phyloP scores from a whole-genome alignment of 352 stramenopile species.

The Thalassiosira mediterranea region DNA sequence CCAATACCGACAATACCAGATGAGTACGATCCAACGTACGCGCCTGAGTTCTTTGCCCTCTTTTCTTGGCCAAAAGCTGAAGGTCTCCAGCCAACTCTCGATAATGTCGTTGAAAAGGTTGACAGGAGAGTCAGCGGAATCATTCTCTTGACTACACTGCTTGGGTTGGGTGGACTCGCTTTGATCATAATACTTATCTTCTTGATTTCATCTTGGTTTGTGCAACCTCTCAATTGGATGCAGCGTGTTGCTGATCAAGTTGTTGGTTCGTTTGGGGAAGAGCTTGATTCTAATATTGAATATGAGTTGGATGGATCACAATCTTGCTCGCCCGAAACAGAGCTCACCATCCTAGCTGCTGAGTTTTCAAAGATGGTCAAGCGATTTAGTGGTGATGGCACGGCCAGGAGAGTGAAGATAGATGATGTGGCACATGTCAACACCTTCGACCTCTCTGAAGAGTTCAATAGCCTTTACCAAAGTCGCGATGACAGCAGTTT shows the following conservation, averaged over 20 bases:
- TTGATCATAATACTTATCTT: conserved; percentile 50
- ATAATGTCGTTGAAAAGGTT: conserved; percentile 42
- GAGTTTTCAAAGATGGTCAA: conserved; percentile 57
- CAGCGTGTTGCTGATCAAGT: conserved; percentile 40
- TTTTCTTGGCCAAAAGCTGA: conserved; percentile 25
- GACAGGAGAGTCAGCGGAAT: conserved; percentile 30
- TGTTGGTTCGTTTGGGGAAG: conserved; percentile 39
- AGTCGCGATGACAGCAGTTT: conserved; percentile 5
- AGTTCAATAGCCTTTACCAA: conserved; percentile 28
- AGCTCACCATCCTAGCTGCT: conserved; percentile 44
- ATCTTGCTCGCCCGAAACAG: conserved; percentile 51
- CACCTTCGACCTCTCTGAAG: conserved; percentile 8
- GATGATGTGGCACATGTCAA: conserved; percentile 21
- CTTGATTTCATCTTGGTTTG: conserved; percentile 38
- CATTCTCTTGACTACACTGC: conserved; percentile 27
- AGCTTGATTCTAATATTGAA: conserved; percentile 5
- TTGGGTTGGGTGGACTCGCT: conserved; percentile 37
- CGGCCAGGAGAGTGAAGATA: conserved; percentile 22
- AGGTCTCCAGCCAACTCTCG: conserved; percentile 15
- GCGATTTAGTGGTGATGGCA: conserved; percentile 56
- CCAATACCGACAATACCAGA: conserved; percentile 40
- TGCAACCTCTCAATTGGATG: conserved; percentile 60
- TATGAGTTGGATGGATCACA: conserved; percentile 14
- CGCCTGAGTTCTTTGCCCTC: conserved; percentile 50
- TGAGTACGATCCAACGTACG: conserved; percentile 40